A percentile compares a stretch with the other conserved stretches of the same genome.
These are phyloP conservation scores for Colletotrichum theobromicola DNA, from an alignment of 2,329 filamentous ascomycete species.

Conservation along the genomic window DNA sequence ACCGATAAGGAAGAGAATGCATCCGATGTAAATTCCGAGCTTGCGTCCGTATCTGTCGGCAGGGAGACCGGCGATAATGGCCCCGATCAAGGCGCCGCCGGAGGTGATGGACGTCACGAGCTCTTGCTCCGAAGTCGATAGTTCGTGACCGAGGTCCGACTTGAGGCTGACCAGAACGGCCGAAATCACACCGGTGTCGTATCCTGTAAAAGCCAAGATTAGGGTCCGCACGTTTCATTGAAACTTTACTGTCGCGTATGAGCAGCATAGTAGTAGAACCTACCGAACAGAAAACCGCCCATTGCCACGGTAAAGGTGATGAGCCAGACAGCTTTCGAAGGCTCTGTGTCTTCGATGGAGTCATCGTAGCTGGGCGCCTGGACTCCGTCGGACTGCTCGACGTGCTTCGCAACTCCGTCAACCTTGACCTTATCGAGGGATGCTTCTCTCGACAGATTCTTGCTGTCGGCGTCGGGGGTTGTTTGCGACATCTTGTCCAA, in stretches of 20 bases:
- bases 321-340: conserved; percentile 29
- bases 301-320: conserved; percentile 31
- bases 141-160: conserved; percentile 42
- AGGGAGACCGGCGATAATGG: conserved; percentile 39
- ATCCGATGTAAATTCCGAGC: conserved; percentile 44
- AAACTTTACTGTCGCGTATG: background rate
- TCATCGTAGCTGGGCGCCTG: conserved; percentile 24
- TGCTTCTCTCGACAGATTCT: background rate
- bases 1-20: conserved; percentile 42
- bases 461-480: background rate
- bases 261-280: background rate
- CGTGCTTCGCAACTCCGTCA: background rate
- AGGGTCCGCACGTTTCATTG: background rate
- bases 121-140: conserved; percentile 51
- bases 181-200: conserved; percentile 55
- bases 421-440: background rate
- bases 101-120: conserved; percentile 58
- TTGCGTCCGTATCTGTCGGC: conserved; percentile 46
- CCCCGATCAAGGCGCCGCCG: conserved; percentile 50
- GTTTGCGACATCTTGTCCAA: background rate
- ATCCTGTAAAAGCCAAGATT: conserved; percentile 31
- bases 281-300: conserved; percentile 31
- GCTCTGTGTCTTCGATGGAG: conserved; percentile 29
- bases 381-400: conserved; percentile 27
- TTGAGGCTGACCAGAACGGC: conserved; percentile 49